Evolutionary conservation across 139 green algal genomes (phyloP).

Genomic region (Tetradesmus lagerheimii): DNA sequence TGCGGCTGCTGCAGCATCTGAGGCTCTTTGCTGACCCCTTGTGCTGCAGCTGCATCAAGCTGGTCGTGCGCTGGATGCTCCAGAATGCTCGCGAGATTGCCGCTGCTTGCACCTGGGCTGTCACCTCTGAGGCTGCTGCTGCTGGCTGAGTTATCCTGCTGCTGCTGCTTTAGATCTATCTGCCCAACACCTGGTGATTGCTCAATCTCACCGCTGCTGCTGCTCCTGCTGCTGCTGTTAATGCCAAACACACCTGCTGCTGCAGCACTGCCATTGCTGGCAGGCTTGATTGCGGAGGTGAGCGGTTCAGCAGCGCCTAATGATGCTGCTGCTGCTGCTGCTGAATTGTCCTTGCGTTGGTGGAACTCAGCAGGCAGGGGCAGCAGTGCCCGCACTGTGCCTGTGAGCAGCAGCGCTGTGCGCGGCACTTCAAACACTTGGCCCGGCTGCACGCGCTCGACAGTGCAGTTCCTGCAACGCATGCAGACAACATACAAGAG

Average conservation of each 20-base stretch:
- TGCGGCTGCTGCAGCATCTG: background rate
- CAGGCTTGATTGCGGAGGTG: background rate
- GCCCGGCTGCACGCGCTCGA: constrained; percentile 12
- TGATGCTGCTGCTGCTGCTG: background rate
- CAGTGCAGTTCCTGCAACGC: constrained; percentile 22
- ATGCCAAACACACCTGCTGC: background rate
- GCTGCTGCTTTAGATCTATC: background rate
- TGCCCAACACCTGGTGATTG: no score
- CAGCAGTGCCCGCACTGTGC: background rate
- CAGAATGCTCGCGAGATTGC: background rate
- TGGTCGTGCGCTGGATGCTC: background rate
- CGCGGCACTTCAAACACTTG: constrained; percentile 17
- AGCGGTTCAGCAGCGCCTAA: background rate
- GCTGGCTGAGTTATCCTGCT: background rate
- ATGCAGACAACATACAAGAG: no score
- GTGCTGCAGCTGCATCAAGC: no score
- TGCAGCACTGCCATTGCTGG: background rate
- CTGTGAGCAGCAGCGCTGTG: constrained; percentile 41
- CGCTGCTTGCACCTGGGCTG: background rate
- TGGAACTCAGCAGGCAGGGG: background rate
- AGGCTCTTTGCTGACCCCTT: background rate
- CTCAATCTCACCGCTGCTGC: background rate
- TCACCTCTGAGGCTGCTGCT: background rate
- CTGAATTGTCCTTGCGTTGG: background rate
- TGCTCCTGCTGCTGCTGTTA: background rate